Evolutionary conservation across 2,329 filamentous ascomycete genomes (phyloP), one percentile per base, ranked within the genome.

Genomic region (Cadophora sp.): DNA sequence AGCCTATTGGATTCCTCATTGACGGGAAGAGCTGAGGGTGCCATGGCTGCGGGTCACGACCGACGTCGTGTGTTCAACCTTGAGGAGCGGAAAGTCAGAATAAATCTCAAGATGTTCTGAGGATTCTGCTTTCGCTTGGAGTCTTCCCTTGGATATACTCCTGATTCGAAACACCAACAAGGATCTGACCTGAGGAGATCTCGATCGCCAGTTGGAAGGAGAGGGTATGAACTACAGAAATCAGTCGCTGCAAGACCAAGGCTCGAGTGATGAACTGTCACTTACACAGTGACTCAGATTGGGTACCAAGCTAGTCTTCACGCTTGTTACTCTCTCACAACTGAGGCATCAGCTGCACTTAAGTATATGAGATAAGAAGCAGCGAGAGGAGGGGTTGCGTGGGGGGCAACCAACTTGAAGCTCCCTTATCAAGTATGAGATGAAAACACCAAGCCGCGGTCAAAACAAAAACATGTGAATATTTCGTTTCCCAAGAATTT

Each of bases 11-110:
- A 62, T 24, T 64, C 55, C 31, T 61, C 62, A 55, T 63, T 65
- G 26, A 62, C 24, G 29, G 66, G 65, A 55, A 66, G 46, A 46
- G 69, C 64, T 46, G 68, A 69, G 4, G 67, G 64, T 53, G 68
- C 61, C 69, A 71, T 71, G 29, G 11, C 62, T 60, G 26, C 50
- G 34, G 24, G 51, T 22, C 24, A 16, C 11, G n/a, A n/a, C 11
- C 31, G 31, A 34, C 24, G 22, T 59, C 14, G 34, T 59, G 34
- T 58, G 22, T 6, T n/a, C 2, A 6, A 37, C 22, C 34, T 59
- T n/a, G n/a, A 11, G 26, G 22, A 59, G 16, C 6, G 12, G 6
- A n/a, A n/a, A n/a, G n/a, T n/a, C n/a, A n/a, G n/a, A n/a, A n/a
- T n/a, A n/a, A n/a, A n/a, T n/a, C n/a, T n/a, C n/a, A n/a, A n/a